These are phyloP conservation scores for Colletotrichum sublineola DNA, from an alignment of 2,329 filamentous ascomycete genomes.

Conservation along the genomic window DNA sequence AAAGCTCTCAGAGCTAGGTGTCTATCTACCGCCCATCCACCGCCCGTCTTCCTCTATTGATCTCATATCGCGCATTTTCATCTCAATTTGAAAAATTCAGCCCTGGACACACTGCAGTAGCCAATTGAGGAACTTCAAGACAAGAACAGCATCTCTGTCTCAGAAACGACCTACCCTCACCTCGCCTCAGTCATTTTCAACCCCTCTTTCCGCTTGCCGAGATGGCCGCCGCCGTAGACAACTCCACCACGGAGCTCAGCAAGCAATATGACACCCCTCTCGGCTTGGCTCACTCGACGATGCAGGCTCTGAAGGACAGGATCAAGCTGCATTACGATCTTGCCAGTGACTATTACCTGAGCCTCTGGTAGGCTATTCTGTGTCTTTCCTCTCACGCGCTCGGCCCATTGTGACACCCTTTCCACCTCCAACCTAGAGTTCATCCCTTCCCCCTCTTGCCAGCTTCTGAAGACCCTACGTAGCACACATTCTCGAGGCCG, in stretches of 20 bases:
- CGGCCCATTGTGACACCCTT: background rate
- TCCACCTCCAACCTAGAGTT: background rate
- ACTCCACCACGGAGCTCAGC: conserved; percentile 54
- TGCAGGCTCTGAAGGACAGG: conserved; percentile 66
- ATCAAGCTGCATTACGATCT: conserved; percentile 73
- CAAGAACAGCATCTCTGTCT: background rate
- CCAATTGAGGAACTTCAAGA: background rate
- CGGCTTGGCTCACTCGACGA: conserved; percentile 59
- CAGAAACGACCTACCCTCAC: background rate
- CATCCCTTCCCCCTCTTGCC: background rate
- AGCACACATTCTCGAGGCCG: too few relatives aligned
- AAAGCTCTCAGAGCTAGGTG: background rate
- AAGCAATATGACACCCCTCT: conserved; percentile 61
- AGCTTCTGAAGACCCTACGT: background rate
- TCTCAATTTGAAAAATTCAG: background rate
- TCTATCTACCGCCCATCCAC: background rate
- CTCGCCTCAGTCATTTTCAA: background rate
- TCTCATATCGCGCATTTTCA: background rate
- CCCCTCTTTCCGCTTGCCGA: background rate
- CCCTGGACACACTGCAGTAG: background rate
- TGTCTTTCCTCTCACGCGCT: conserved; percentile 4
- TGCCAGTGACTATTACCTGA: conserved; percentile 72
- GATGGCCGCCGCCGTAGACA: conserved; percentile 34
- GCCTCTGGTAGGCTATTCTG: conserved; percentile 62
- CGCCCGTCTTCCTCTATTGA: background rate